Evolutionary conservation across 306 rosid species (phyloP), one percentile per base, ranked within the genome.

Genomic region (Trichosanthes truncata): DNA sequence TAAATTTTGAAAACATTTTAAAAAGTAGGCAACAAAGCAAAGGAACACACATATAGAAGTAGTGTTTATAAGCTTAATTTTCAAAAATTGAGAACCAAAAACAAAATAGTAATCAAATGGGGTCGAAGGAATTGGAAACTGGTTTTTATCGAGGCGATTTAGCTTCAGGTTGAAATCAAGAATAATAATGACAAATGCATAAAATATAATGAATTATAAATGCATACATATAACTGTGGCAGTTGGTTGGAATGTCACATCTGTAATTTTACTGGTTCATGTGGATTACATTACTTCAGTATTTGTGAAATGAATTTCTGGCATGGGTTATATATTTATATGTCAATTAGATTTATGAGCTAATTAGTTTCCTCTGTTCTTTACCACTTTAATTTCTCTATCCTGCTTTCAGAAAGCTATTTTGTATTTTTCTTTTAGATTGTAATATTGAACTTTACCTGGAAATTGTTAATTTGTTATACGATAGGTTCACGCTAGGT

Each of bases 401-500:
- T 25, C 14, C 57, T 48, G 76, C 12, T n/a, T 29, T 46, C 5
- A 4, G 48, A 26, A 31, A 48, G 53, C 60, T 74, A 72, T 25
- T 29, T 74, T 51, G 12, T 55, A 53, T 35, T 18, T 53, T 26
- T 14, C 68, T 41, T 14, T 41, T 40, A n/a, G 52, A n/a, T 9
- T 57, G 52, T 77, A 9, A 49, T 49, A 62, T 49, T 25, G 18
- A 74, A 74, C 25, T 29, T 48, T 41, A 20, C 51, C 4, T 40
- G 74, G 74, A 36, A 38, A n/a, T 25, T 8, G 61, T 26, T 48
- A 29, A 26, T 15, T 9, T 80, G 33, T 80, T 59, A 31, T 78
- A 78, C 74, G 69, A 73, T 68, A 96, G 99, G 99, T 96, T 74
- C 99, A 96, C 76, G 98, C 96, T 36, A 93, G 96, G 83, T 96